Base-by-base conservation (phyloP, 2,329 filamentous ascomycete species). In the Colletotrichum lini region DNA sequence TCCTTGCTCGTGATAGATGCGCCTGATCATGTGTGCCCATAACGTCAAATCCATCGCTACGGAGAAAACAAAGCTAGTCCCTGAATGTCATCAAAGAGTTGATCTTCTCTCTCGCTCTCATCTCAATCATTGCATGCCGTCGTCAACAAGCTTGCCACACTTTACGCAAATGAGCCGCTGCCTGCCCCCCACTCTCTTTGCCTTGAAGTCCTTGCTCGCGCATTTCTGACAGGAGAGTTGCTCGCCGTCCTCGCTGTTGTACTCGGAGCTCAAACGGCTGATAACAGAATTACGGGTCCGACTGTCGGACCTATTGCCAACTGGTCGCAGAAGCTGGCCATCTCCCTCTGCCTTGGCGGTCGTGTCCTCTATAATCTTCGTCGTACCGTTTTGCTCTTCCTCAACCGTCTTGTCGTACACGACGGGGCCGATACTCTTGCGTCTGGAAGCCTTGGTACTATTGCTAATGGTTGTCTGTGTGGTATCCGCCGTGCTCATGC, bases 131-230 rank as follows among this genome's bases (percentile, higher is more conserved):
- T 54, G 52, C 30, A 63, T 59, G 45, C 45, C 57, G 15, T 74
- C 68, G 16, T 76, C 73, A 21, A 76, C 74, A 12, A 77, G 67
- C 53, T 75, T 79, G 3, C 85, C 85, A 73, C 86, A 94, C 56
- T 83, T 85, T 45, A 86, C 86, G 78, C 92, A 94, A n/a, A 91
- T 84, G 73, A 93, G 79, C 71, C 84, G 85, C 77, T 90, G 88
- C 63, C 83, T 84, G 9, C 85, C 86, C 38, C 83, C 85, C 4
- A 85, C 81, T 71, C 86, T 89, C 74, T 86, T 89, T 2, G 88
- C 88, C 73, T 89, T 89, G 74, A 94, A 94, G 71, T 90, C 89
- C 23, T 81, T 86, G 2, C 88, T 86, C 5, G 87, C 86, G 76
- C 92, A 94, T 71, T 85, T 85, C 26, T 83, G 81, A 76, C 92